Base-by-base conservation (phyloP, 768 basidiomycete species). In the Termitomyces sp. region DNA sequence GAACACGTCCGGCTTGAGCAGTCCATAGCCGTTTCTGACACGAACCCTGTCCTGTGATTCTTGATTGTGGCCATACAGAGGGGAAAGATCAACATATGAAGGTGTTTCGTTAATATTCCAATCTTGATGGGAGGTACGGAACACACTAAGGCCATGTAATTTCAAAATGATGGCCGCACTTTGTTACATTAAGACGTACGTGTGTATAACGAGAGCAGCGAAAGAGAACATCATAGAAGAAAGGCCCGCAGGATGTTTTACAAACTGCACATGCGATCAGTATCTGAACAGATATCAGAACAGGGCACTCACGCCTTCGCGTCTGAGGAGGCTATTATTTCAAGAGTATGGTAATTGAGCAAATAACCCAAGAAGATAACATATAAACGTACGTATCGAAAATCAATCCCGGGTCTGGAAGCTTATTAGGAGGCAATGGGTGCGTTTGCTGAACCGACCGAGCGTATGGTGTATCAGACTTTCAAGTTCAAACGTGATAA, bases 1-100 rank as follows among this genome's bases (percentile, higher is more conserved):
- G 63, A 93, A 93, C 0, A 77, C 74, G 55, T 93, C 91, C 2
- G 85, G 86, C 58, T 76, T 71, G 6, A 93, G 72, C 24, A 77
- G 66, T 0, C 91, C 91, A 17, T 79, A 77, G 6, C 91, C 91
- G 58, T 85, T 74, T 49, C 76, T 75, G 46, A 77, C 66, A 22
- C 82, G 73, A 55, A 87, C 75, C 65, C 76, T 72, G 60, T 87
- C 69, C 64, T 87, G 84, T 17, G 72, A 78, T 15, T 68, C 73
- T 60, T 86, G 79, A 60, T 83, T 80, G 56, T 87, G 81, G 0
- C 93, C 93, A 63, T 95, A 95, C 26, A 95, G 71, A 2, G 90
- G 89, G 2, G 84, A 81, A 2, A 95, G 78, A 64, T 95, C 93
- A 49, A 93, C 84, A 63, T 95, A 95, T 12, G 88, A 87, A 0